Percentiles rank a stretch among this genome's conserved stretches.
These are phyloP conservation scores for Paramarasmius palmivorus DNA, from an alignment of 1,284 basidiomycete species.

Conservation along the genomic window DNA sequence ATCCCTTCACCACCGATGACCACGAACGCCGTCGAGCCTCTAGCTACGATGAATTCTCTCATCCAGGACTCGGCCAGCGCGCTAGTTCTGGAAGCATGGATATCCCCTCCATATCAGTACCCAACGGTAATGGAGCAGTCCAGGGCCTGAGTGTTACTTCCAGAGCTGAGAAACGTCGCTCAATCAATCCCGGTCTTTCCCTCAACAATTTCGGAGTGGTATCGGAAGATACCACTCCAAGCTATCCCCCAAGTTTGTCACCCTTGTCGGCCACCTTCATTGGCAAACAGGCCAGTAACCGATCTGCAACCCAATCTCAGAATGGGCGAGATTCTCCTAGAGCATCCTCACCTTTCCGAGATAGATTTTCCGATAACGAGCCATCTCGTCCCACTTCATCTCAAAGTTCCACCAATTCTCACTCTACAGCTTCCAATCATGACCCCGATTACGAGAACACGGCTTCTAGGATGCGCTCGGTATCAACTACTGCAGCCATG, in stretches of 20 bases:
- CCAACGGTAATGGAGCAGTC: slow-evolving; percentile 1
- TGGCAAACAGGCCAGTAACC: slow-evolving; percentile 18
- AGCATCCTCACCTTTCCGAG: not conserved
- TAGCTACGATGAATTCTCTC: slow-evolving; percentile 61
- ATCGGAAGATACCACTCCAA: slow-evolving; percentile 19
- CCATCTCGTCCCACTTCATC: slow-evolving; percentile 21
- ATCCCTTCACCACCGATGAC: slow-evolving; percentile 10
- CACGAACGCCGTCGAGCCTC: slow-evolving; percentile 41
- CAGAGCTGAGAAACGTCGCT: slow-evolving; percentile 42
- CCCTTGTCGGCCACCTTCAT: slow-evolving; percentile 32
- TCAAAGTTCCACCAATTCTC: slow-evolving; percentile 12
- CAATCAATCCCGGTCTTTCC: slow-evolving; percentile 45
- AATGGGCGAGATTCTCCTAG: slow-evolving; percentile 26
- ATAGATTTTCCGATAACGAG: slow-evolving; percentile 8
- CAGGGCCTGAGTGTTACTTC: slow-evolving; percentile 17
- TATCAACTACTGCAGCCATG: not conserved
- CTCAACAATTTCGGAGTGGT: slow-evolving; percentile 32
- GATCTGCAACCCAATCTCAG: slow-evolving; percentile 20
- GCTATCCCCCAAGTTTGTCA: slow-evolving; percentile 30
- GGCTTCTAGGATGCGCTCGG: slow-evolving; percentile 22
- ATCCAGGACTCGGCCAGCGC: slow-evolving; percentile 39
- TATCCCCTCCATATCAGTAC: slow-evolving; percentile 6
- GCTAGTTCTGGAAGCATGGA: not conserved
- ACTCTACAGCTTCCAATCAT: not conserved
- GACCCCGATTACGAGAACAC: not conserved